These are phyloP conservation scores for Amyloporia xantha DNA, from an alignment of 768 basidiomycete genomes.

Conservation along the genomic window DNA sequence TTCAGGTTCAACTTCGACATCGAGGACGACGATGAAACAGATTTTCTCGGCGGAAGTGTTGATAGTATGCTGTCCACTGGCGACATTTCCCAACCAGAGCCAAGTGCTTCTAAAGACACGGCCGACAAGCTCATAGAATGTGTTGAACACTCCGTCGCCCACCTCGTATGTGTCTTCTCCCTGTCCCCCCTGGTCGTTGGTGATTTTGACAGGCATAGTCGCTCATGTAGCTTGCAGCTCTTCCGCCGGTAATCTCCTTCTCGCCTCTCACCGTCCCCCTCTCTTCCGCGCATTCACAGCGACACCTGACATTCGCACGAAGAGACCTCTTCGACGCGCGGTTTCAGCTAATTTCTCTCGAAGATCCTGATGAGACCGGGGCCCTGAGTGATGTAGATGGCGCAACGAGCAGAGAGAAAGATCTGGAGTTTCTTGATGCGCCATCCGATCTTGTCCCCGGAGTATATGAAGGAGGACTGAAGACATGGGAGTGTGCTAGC, in stretches of 20 bases:
- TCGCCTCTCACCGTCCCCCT: conserved; percentile 60
- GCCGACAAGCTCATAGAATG: conserved; percentile 17
- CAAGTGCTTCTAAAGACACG: neutral
- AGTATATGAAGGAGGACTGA: conserved; percentile 92
- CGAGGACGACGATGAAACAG: conserved; percentile 32
- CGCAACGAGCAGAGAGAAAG: neutral
- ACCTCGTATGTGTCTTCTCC: conserved; percentile 3
- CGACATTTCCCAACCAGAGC: conserved; percentile 1
- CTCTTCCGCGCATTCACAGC: conserved; percentile 15
- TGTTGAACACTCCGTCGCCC: conserved; percentile 23
- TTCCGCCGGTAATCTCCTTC: conserved; percentile 75
- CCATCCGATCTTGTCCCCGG: conserved; percentile 89
- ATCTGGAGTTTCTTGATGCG: conserved; percentile 62
- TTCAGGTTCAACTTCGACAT: conserved; percentile 63
- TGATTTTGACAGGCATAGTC: neutral
- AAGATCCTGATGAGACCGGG: conserved; percentile 5
- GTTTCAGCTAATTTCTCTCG: conserved; percentile 76
- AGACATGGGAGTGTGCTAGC: conserved; percentile 95
- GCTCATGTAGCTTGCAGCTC: conserved; percentile 46
- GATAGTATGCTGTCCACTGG: neutral
- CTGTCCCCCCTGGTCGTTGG: neutral
- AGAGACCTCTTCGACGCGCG: conserved; percentile 93
- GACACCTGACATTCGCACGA: conserved; percentile 43
- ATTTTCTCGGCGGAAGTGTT: neutral
- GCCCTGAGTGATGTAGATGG: too few species aligned